These are phyloP conservation scores for Colletotrichum gloeosporioides DNA, from an alignment of 2,329 filamentous ascomycete genomes.

Conservation along the genomic window DNA sequence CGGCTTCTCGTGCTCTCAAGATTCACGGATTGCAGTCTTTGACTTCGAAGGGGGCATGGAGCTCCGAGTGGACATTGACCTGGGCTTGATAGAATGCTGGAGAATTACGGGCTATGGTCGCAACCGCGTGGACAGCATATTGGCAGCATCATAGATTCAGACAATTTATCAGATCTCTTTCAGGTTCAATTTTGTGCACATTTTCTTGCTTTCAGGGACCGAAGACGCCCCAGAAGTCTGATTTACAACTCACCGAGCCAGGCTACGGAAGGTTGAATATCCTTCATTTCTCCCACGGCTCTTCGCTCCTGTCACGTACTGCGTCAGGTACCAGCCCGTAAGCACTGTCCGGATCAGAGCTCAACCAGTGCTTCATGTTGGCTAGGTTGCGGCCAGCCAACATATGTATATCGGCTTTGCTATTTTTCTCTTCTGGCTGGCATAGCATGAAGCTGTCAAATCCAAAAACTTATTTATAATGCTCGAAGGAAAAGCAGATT, in stretches of 20 bases:
- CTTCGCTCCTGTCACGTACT: too few species aligned
- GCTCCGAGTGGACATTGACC: not conserved
- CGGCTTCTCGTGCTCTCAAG: not conserved
- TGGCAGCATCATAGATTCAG: not conserved
- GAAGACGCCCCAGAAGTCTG: not conserved
- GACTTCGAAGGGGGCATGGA: slow-evolving; percentile 6
- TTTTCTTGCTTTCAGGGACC: fast-evolving
- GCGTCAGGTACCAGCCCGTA: too few species aligned
- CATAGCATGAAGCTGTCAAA: too few species aligned
- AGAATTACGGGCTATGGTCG: not conserved
- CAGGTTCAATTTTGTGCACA: not conserved
- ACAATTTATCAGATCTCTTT: not conserved
- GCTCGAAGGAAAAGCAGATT: too few species aligned
- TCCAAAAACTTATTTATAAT: too few species aligned
- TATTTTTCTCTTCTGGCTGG: fast-evolving
- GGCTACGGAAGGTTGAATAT: too few species aligned
- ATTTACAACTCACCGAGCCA: too few species aligned
- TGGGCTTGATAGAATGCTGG: not conserved
- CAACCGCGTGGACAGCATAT: fast-evolving
- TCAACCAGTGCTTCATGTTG: too few species aligned
- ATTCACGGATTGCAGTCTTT: not conserved
- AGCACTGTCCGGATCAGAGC: too few species aligned
- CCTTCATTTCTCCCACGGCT: too few species aligned
- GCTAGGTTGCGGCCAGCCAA: too few species aligned
- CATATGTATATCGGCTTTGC: too few species aligned